Base-by-base conservation (phyloP, 495 filamentous ascomycete species). In the Jackrogersella multiformis region DNA sequence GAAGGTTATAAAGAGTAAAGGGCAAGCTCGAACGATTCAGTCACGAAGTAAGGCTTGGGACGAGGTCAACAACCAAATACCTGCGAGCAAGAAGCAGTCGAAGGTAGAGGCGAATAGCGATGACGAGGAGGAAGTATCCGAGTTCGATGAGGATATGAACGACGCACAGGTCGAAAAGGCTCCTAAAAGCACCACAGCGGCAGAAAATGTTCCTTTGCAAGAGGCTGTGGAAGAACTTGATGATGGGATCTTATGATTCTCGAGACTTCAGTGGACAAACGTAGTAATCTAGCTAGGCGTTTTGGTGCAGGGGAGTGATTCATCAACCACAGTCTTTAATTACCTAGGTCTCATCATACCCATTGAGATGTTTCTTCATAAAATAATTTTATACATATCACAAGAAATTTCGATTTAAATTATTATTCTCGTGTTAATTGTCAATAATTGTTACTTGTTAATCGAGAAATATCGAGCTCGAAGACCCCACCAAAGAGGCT, bases 1-100 rank as follows among this genome's bases (percentile, higher is more conserved):
- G 54, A 96, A 94, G 74, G 80, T 91, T 42, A 79, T 85, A 55
- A 87, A 87, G 71, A 93, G 90, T 77, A 79, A 86, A 65, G 81
- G 70, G 15, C 83, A 83, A 54, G 85, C 82, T 24, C 88, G 85
- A 69, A 80, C 69, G n/a, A 83, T 92, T n/a, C 80, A 86, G 53
- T 73, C 78, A 26, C 70, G 86, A 71, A 78, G 77, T 44, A 84
- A 82, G 58, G 76, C 80, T 41, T 88, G 86, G 87, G 86, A 89
- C 20, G 83, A 87, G 52, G 69, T 88, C 74, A 88, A 88, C 76
- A 78, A 78, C 67, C 80, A 79, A 44, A 64, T 73, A 65, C 68
- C 70, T 1, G 15, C 42, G 16, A 52, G 23, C 10, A 63, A 35
- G 20, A 61, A 32, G 26, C 63, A 35, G 20, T 18, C 44, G 12